These are phyloP conservation scores for Picochlorum sp. DNA, from an alignment of 139 green algal species.

Conservation along the genomic window DNA sequence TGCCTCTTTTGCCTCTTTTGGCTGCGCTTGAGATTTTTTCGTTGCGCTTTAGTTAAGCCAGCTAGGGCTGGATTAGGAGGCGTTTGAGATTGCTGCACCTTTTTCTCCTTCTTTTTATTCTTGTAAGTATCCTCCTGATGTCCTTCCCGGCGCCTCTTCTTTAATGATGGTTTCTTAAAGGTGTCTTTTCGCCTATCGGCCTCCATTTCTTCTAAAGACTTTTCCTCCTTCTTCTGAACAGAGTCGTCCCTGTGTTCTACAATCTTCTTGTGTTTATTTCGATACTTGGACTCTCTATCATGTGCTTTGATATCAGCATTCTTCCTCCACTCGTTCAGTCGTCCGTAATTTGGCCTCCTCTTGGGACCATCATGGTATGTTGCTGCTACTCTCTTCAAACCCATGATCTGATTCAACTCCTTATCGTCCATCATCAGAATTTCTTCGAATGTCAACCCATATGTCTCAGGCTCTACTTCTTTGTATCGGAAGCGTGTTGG, in stretches of 20 bases:
- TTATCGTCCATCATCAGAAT: conserved; percentile 70
- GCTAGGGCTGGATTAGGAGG: background rate
- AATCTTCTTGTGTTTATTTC: conserved; percentile 11
- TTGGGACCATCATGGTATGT: conserved; percentile 63
- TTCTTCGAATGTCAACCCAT: conserved; percentile 70
- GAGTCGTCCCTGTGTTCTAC: background rate
- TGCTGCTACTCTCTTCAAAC: conserved; percentile 67
- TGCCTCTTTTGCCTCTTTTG: too few species aligned
- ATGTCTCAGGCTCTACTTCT: conserved; percentile 54
- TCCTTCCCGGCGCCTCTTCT: conserved; percentile 9
- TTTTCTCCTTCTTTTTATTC: conserved; percentile 14
- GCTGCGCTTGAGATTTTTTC: conserved; percentile 50
- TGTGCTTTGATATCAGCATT: background rate
- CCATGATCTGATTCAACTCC: conserved; percentile 72
- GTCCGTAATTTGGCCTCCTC: conserved; percentile 21
- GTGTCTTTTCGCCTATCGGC: conserved; percentile 8
- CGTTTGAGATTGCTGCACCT: background rate
- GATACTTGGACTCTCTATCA: background rate
- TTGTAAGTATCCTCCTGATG: conserved; percentile 7
- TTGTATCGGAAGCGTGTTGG: conserved; percentile 59
- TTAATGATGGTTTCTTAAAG: conserved; percentile 20
- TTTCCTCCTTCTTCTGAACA: background rate
- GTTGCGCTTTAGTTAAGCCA: conserved; percentile 50
- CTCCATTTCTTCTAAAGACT: conserved; percentile 12
- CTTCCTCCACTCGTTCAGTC: conserved; percentile 15